Conservation (phyloP, 169 alveolate genomes). For the Plasmodium gonderi region DNA sequence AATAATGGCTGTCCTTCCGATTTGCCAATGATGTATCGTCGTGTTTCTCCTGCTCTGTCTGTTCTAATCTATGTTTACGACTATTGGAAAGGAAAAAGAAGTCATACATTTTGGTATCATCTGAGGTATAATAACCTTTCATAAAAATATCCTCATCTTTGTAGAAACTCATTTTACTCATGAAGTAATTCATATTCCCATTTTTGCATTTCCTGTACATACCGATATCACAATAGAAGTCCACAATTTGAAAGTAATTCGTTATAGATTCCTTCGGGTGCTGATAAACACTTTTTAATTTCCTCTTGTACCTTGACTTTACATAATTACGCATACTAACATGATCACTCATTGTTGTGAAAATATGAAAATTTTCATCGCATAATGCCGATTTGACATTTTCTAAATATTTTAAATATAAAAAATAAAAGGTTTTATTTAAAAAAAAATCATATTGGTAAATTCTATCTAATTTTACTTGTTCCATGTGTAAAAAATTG, state of each 20-base stretch:
- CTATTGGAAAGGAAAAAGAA: conserved; percentile 14
- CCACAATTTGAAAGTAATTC: conserved; percentile 30
- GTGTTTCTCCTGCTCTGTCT: too few relatives aligned
- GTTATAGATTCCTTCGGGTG: neutral
- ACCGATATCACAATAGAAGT: conserved; percentile 19
- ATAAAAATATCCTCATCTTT: conserved; percentile 37
- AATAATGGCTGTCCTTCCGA: neutral
- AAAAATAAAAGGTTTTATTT: conserved; percentile 34
- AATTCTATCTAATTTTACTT: conserved; percentile 18
- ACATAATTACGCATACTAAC: neutral
- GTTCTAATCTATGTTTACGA: neutral
- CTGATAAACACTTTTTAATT: neutral
- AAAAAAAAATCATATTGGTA: conserved; percentile 40
- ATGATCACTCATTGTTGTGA: neutral
- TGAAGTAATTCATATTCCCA: conserved; percentile 9
- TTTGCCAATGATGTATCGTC: neutral
- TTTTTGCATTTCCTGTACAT: neutral
- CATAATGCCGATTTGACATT: conserved; percentile 10
- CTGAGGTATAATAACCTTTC: conserved; percentile 60
- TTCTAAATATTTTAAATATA: conserved; percentile 50
- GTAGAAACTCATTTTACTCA: conserved; percentile 34
- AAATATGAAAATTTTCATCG: neutral
- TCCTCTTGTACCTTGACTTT: neutral
- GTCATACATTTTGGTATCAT: conserved; percentile 49
- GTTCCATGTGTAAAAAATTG: neutral